phyloP scores from a whole-genome alignment of 2,329 filamentous ascomycete species.

The Zasmidium angulare region DNA sequence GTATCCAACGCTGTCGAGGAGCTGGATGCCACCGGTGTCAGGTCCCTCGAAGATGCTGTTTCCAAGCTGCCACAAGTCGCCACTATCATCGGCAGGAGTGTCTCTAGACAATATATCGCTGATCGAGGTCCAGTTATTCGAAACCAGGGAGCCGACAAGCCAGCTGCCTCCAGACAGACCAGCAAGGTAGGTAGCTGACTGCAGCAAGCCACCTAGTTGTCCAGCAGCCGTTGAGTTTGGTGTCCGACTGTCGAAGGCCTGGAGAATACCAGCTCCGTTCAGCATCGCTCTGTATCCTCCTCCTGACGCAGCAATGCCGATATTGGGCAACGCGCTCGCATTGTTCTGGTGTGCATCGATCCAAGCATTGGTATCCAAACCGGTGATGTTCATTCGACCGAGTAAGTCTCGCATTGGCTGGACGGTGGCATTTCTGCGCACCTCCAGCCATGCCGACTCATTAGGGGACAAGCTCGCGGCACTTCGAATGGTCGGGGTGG shows the following conservation, averaged over 20 bases:
- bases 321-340: constrained; percentile 60
- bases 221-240: constrained; percentile 59
- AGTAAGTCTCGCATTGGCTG: constrained; percentile 75
- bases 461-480: constrained; percentile 63
- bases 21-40: constrained; percentile 48
- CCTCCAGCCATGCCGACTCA: constrained; percentile 72
- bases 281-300: constrained; percentile 86
- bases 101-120: constrained; percentile 50
- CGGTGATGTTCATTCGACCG: constrained; percentile 68
- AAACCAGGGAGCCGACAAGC: constrained; percentile 77
- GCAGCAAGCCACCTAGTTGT: constrained; percentile 76
- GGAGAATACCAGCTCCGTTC: constrained; percentile 76
- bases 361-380: constrained; percentile 74
- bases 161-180: constrained; percentile 82
- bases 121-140: constrained; percentile 75
- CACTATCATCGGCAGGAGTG: constrained; percentile 22
- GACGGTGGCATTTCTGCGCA: constrained; percentile 70
- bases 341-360: constrained; percentile 62
- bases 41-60: constrained; percentile 64
- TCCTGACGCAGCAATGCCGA: constrained; percentile 76
- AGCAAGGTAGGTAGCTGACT: constrained; percentile 76
- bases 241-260: constrained; percentile 76
- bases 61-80: constrained; percentile 61
- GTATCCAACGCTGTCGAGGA: constrained; percentile 61
- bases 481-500: constrained; percentile 66